phyloP scores from a whole-genome alignment of 306 rosid genomes.

The Cajanus cajan region DNA sequence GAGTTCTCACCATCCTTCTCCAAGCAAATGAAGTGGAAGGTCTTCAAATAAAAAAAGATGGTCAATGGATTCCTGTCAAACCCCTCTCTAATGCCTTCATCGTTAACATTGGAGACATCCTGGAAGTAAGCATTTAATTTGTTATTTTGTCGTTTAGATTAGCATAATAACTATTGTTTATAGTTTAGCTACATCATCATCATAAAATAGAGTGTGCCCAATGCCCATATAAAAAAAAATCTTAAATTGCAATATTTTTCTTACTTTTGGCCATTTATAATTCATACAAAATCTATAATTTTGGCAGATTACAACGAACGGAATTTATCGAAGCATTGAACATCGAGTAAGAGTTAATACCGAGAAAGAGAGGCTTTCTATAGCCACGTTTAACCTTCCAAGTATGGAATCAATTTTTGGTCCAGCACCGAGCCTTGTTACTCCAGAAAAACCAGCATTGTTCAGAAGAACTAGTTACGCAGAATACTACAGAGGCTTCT shows the following conservation, averaged over 20 bases:
- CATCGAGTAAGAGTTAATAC: constrained; percentile 9
- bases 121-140: constrained; percentile 30
- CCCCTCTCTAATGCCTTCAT: constrained; percentile 39
- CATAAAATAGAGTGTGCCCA: neutral
- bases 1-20: constrained; percentile 22
- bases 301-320: constrained; percentile 19
- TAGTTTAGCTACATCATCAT: neutral
- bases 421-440: constrained; percentile 24
- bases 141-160: neutral
- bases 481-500: constrained; percentile 1
- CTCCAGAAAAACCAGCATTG: neutral
- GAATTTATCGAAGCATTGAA: constrained; percentile 24
- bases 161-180: no score
- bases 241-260: no score
- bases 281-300: neutral
- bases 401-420: neutral
- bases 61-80: constrained; percentile 35
- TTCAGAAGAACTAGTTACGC: neutral
- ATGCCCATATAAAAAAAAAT: no score
- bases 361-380: constrained; percentile 9
- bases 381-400: constrained; percentile 8
- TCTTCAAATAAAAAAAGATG: constrained; percentile 39
- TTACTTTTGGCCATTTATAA: neutral
- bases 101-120: constrained; percentile 32
- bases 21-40: constrained; percentile 36